Evolutionary conservation across 2,329 filamentous ascomycete genomes (phyloP), one percentile per base, ranked within the genome.

Genomic region (Microdochium bolleyi): DNA sequence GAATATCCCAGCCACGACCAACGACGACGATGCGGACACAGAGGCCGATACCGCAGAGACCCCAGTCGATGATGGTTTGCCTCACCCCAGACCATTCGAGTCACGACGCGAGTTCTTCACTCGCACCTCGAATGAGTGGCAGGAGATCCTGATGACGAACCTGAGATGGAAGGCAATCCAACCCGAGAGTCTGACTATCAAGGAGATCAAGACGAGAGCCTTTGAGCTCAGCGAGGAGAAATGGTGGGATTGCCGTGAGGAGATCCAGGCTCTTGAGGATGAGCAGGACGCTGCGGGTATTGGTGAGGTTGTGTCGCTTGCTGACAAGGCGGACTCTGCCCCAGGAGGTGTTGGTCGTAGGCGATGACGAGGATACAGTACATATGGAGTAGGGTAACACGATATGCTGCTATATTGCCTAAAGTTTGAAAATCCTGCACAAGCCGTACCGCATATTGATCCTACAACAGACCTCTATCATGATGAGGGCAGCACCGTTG

Each of bases 231-330:
- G 92, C 41, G 94, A 99, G 70, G 88, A 92, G 72, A 96, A 95
- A 69, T 99, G 94, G 94, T 99, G 94, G 94, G 94, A 96, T 75
- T 91, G 87, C 66, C 82, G 94, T 61, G 94, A 99, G 73, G 92
- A 97, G 72, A 88, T 99, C 59, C 87, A 85, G 52, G 87, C 84
- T 7, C 70, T 97, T 64, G 94, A 99, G 71, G 92, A 96, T 70
- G 92, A 96, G 73, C 91, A 97, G 73, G 92, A 96, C 70, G 92
- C 88, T 49, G 89, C 91, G 32, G 92, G 94, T 10, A 96, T 97
- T 68, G 89, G 91, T 16, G 94, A 97, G 73, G 89, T 97, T 46
- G 89, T 97, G 52, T 94, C 86, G 64, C 74, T 97, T 64, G 84
- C 86, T 50, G 90, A 95, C 61, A 83, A 83, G 58, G 22, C 41